Evolutionary conservation across 1,139 yeast genomes (phyloP).

Genomic region (Kurtzmaniella quercitrusa): DNA sequence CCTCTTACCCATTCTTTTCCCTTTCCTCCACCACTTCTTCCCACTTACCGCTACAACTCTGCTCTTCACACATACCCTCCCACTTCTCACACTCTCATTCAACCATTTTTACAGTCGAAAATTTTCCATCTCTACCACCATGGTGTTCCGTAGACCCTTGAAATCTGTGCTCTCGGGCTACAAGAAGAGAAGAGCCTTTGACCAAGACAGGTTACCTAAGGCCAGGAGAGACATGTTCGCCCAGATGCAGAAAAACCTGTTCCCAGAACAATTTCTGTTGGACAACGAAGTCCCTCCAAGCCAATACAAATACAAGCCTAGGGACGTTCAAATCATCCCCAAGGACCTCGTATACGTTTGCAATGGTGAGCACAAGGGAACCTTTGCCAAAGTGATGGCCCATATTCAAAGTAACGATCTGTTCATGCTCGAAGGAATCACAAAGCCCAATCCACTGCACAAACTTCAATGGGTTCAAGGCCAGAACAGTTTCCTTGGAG

Average conservation of each 20-base stretch:
- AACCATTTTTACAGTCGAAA: background rate
- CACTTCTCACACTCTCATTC: background rate
- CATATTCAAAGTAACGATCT: slow-evolving; percentile 30
- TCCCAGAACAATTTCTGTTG: slow-evolving; percentile 1
- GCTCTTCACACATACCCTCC: background rate
- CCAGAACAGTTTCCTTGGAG: slow-evolving; percentile 68
- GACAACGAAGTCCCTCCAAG: slow-evolving; percentile 5
- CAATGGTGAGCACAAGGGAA: slow-evolving; percentile 69
- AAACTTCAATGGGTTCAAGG: slow-evolving; percentile 70
- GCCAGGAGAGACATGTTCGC: background rate
- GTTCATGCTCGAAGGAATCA: slow-evolving; percentile 32
- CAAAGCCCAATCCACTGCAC: slow-evolving; percentile 46
- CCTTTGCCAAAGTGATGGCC: slow-evolving; percentile 49
- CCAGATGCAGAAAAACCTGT: background rate
- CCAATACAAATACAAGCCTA: slow-evolving; percentile 25
- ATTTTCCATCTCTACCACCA: background rate
- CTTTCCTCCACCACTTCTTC: background rate
- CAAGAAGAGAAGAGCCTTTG: background rate
- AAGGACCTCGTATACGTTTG: slow-evolving; percentile 51
- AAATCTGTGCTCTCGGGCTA: background rate
- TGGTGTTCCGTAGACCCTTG: slow-evolving; percentile 2
- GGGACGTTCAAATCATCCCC: slow-evolving; percentile 32
- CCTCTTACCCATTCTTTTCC: background rate
- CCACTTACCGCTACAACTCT: too few relatives aligned
- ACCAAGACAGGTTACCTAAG: background rate